Percentiles rank a stretch among this genome's conserved stretches.
phyloP scores from a whole-genome alignment of 148 eudicot genomes.

The Chenopodium album region DNA sequence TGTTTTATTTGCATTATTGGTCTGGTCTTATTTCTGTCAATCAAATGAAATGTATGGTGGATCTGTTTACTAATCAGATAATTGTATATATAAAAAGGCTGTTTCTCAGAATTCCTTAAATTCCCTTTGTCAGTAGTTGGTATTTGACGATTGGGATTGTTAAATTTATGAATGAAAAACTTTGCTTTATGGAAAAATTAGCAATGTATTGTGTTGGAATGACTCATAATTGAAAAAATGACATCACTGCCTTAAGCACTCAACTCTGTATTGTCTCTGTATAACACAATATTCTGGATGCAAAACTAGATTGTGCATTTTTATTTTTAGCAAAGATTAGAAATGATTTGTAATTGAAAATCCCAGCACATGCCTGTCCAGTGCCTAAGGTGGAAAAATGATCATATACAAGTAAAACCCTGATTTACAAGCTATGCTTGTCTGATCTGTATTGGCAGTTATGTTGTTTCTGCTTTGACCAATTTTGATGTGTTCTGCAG shows the following conservation, averaged over 20 bases:
- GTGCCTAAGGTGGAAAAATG: not conserved
- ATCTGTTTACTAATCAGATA: not conserved
- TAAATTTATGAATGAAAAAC: not conserved
- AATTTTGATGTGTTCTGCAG: constrained; percentile 39
- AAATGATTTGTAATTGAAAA: too few species aligned
- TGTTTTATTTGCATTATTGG: not conserved
- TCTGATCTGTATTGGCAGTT: not conserved
- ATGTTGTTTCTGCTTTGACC: not conserved
- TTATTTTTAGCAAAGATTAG: too few species aligned
- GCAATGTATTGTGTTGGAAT: not conserved
- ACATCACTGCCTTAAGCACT: not conserved
- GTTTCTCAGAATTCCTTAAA: not conserved
- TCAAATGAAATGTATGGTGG: not conserved
- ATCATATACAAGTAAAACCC: not conserved
- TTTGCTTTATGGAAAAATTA: not conserved
- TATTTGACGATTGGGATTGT: not conserved
- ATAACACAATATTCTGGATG: not conserved
- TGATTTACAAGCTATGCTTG: not conserved
- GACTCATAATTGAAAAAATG: not conserved
- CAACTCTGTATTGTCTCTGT: not conserved
- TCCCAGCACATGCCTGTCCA: not conserved
- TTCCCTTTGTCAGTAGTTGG: not conserved
- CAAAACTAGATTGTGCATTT: not conserved
- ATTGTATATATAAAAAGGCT: not conserved
- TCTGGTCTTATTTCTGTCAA: not conserved